phyloP scores from a whole-genome alignment of 345 rosid genomes.

The Nephelium lappaceum region DNA sequence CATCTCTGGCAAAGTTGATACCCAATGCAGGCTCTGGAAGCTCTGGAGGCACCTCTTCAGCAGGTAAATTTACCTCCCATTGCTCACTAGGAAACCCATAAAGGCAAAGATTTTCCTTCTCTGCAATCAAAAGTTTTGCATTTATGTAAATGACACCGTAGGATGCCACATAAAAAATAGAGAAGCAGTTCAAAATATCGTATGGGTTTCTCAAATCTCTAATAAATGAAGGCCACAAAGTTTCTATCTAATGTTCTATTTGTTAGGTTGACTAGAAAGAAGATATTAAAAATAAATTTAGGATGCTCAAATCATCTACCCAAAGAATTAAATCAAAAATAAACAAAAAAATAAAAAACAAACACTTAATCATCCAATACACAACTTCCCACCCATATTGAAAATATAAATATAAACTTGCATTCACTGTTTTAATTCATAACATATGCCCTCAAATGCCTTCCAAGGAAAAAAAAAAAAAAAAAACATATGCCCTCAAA shows the following conservation, averaged over 20 bases:
- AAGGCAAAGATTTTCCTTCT: slow-evolving; percentile 61
- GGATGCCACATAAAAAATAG: not conserved
- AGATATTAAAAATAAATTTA: not conserved
- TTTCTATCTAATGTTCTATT: not conserved
- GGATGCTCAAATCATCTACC: not conserved
- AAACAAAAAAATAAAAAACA: too few relatives aligned
- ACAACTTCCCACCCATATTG: not conserved
- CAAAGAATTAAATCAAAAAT: too few relatives aligned
- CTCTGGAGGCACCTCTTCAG: slow-evolving; percentile 71
- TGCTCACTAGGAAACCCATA: slow-evolving; percentile 59
- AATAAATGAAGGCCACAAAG: not conserved
- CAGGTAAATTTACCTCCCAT: slow-evolving; percentile 68
- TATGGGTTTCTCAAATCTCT: not conserved
- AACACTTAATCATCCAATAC: too few relatives aligned
- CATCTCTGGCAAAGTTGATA: slow-evolving; percentile 65
- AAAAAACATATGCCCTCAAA: not conserved
- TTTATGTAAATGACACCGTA: not conserved
- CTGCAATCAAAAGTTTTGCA: slow-evolving; percentile 21
- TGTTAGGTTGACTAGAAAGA: not conserved
- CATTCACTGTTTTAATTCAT: not conserved
- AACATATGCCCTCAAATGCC: too few relatives aligned
- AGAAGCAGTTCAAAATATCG: not conserved
- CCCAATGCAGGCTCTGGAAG: slow-evolving; percentile 67
- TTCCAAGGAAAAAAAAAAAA: too few relatives aligned
- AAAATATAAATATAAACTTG: too few relatives aligned